Base-by-base conservation (phyloP, 352 stramenopile genomes). In the Globisporangium megalacanthum region DNA sequence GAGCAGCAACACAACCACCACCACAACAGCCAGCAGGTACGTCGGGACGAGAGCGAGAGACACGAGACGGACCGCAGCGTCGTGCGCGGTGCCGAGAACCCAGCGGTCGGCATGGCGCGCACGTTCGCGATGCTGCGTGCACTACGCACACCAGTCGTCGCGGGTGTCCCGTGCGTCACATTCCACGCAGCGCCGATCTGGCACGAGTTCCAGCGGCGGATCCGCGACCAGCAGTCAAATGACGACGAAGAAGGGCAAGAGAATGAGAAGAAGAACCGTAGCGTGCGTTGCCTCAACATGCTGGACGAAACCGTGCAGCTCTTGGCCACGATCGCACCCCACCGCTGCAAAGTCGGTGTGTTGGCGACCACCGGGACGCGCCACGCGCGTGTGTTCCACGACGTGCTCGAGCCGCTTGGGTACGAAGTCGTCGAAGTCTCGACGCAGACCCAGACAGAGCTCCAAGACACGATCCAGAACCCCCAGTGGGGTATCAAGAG, bases 401-500 rank as follows among this genome's bases (percentile, higher is more conserved):
- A 82, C 25, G 54, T 80, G 25, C 62, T 84, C 8, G 72, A 79
- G 51, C 67, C 69, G 17, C 52, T 61, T 1, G 74, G 72, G 7
- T 77, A 74, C 60, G 62, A 57, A 8, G 58, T 84, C 17, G 29
- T 81, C 5, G 54, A 81, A 55, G 74, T 84, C 13, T 50, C 56
- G 11, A 56, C 60, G 2, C 49, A 65, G 6, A 60, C 63, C 14
- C 74, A 84, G 55, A 37, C 33, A 14, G 72, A 78, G 41, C 49
- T 84, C 20, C 73, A 84, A 33, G 74, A 84, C 42, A 77, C 74
- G 20, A 84, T 84, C 57, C 58, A 54, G 29, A 77, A 81, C 46
- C 66, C 69, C 3, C 53, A 73, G 22, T 84, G 74, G 74, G 74
- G 74, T 6, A 79, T 84, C 66, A 84, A 84, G 60, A 80, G 69